Percentiles rank a stretch among this genome's conserved stretches.
These are phyloP conservation scores for Heritiera fomes DNA, from an alignment of 345 rosid genomes.

Conservation along the genomic window DNA sequence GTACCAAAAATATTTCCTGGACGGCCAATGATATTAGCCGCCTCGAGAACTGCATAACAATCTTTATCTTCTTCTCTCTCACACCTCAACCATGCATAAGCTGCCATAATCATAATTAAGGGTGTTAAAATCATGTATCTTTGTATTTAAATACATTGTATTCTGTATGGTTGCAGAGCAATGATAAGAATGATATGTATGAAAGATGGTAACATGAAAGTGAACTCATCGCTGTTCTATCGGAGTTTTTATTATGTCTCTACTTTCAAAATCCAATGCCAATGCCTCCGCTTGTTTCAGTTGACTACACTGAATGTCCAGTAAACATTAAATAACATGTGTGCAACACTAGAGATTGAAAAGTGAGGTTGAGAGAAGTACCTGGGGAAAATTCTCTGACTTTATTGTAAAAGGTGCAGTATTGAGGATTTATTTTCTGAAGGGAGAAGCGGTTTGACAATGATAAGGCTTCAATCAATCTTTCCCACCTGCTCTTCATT, in stretches of 20 bases:
- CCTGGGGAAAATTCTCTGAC: slow-evolving; percentile 46
- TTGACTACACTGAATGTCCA: too few relatives aligned
- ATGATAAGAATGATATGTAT: background rate
- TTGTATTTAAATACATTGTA: background rate
- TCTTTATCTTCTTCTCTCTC: slow-evolving; percentile 49
- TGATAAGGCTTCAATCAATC: slow-evolving; percentile 33
- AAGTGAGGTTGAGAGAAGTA: slow-evolving; percentile 13
- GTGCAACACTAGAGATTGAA: background rate
- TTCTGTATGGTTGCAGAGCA: background rate
- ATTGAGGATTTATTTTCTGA: slow-evolving; percentile 39
- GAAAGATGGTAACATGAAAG: background rate
- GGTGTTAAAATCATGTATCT: background rate
- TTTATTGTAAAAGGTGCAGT: slow-evolving; percentile 44
- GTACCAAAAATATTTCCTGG: slow-evolving; percentile 40
- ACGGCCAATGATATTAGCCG: slow-evolving; percentile 52
- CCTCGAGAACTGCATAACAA: slow-evolving; percentile 47
- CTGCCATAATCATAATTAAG: slow-evolving; percentile 29
- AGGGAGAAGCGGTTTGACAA: slow-evolving; percentile 56
- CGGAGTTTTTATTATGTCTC: too few relatives aligned
- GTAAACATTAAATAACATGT: too few relatives aligned
- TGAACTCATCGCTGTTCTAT: too few relatives aligned
- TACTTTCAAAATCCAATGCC: too few relatives aligned
- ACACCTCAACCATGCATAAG: slow-evolving; percentile 75
- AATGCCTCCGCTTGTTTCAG: too few relatives aligned
- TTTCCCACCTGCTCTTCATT: slow-evolving; percentile 52